A percentile compares a stretch with the other conserved stretches of the same genome.
These are phyloP conservation scores for Prototheca cutis DNA, from an alignment of 163 green algal genomes.

Conservation along the genomic window DNA sequence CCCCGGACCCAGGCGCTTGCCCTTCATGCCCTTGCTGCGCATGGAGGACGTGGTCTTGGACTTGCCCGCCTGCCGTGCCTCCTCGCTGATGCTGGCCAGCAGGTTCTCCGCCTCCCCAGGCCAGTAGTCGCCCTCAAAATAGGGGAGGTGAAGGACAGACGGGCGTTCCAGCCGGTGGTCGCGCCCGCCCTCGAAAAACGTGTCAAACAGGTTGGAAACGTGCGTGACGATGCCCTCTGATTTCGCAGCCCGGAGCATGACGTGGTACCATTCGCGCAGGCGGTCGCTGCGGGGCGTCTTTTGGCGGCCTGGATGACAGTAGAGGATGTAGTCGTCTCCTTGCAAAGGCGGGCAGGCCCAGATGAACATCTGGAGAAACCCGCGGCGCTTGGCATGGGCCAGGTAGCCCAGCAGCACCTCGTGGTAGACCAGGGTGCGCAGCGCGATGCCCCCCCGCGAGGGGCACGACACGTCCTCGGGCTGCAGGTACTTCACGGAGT, in stretches of 20 bases:
- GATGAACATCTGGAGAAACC: constrained; percentile 94
- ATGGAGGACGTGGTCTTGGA: no score
- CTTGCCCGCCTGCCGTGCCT: constrained; percentile 29
- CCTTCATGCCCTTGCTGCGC: constrained; percentile 41
- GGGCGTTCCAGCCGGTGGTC: constrained; percentile 61
- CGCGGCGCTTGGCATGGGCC: constrained; percentile 68
- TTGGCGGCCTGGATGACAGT: constrained; percentile 87
- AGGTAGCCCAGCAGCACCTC: constrained; percentile 89
- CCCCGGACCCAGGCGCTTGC: constrained; percentile 55
- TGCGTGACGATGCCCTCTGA: constrained; percentile 66
- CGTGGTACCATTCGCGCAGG: constrained; percentile 71
- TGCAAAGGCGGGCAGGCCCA: constrained; percentile 94
- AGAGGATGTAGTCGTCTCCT: constrained; percentile 99
- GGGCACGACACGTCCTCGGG: constrained; percentile 54
- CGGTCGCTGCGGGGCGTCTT: constrained; percentile 85
- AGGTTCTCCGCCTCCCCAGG: constrained; percentile 78
- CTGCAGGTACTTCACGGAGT: constrained; percentile 96
- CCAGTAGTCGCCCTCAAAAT: constrained; percentile 98
- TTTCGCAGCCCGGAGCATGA: constrained; percentile 25
- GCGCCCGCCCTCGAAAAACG: constrained; percentile 78
- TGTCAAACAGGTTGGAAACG: constrained; percentile 89
- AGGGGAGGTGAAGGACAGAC: constrained; percentile 68
- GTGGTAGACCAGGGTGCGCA: constrained; percentile 96
- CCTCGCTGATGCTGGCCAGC: constrained; percentile 46
- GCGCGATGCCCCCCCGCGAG: constrained; percentile 34